Base-by-base conservation (phyloP, 2,329 filamentous ascomycete species). In the Ascosphaera pollenicola region DNA sequence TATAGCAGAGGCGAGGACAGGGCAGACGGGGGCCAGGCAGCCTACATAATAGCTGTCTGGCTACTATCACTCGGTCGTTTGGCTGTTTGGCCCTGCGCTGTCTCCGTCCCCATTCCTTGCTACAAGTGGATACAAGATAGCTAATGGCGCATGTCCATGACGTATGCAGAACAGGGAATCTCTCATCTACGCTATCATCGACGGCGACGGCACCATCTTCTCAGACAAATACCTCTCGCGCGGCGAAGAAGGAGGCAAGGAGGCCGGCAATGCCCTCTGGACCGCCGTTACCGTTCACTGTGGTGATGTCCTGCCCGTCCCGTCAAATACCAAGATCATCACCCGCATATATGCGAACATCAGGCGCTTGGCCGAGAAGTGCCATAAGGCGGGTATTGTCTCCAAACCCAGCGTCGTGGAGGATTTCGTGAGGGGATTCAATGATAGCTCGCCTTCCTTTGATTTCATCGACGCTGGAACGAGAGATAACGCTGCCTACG, bases 201-300 rank as follows among this genome's bases (percentile, higher is more conserved):
- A 73, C 46, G 68, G 66, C 32, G 65, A 70, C 45, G 64, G 62
- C 35, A 63, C 69, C 52, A 60, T 71, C 44, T 72, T 73, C 46
- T 54, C 58, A 35, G 63, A 70, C 40, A 56, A 65, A 15, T 60
- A 64, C 39, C 42, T 70, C 37, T 55, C 58, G 37, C 55, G 58
- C 36, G 68, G 66, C 24, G 65, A 66, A 51, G 48, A 57, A 39
- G 69, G 69, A 39, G 69, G 69, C 16, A 63, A 58, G 42, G 59
- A 58, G 44, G 68, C 68, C 28, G 69, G 67, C n/a, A 57, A 55
- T 30, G 50, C 59, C 26, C 58, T 73, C n/a, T 58, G 60, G 42
- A 49, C 51, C 26, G 51, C 55, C 3, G 51, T 70, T 26, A 51
- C 55, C 32, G 46, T 57, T 28, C 66, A 65, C 46, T 50, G 68